These are phyloP conservation scores for Symbiodinium natans DNA, from an alignment of 73 alveolate genomes.

Conservation along the genomic window DNA sequence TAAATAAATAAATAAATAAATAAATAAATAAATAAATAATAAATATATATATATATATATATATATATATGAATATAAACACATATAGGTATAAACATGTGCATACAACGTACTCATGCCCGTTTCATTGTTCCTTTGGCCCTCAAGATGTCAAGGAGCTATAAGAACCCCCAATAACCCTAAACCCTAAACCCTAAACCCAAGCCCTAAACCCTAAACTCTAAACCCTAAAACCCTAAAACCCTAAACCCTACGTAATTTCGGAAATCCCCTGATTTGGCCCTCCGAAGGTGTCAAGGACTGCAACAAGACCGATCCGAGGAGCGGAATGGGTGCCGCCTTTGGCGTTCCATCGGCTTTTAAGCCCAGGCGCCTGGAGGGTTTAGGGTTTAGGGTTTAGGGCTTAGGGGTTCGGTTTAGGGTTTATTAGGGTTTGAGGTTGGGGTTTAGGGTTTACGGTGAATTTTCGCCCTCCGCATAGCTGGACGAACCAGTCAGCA, in stretches of 20 bases:
- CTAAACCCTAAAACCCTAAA: too few relatives aligned
- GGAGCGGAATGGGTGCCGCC: slow-evolving; percentile 38
- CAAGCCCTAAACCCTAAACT: background rate
- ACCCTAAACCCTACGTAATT: too few relatives aligned
- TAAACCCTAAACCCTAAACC: background rate
- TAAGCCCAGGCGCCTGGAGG: slow-evolving; percentile 56
- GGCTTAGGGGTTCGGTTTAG: background rate
- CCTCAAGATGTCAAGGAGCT: background rate
- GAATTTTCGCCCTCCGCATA: background rate
- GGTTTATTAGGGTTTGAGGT: background rate
- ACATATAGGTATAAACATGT: too few relatives aligned
- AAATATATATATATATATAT: background rate
- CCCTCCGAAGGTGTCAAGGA: background rate
- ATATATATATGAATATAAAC: background rate
- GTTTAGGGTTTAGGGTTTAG: background rate
- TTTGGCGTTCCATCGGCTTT: slow-evolving; percentile 33
- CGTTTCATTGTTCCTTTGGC: background rate
- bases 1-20: too few relatives aligned
- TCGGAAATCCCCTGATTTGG: background rate
- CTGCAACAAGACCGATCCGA: slow-evolving; percentile 20
- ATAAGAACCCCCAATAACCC: background rate
- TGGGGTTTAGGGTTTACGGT: background rate
- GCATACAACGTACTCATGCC: background rate
- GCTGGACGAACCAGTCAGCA: background rate
- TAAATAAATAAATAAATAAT: background rate